Base-by-base conservation (phyloP, 1,139 yeast genomes). In the Blastobotrys indianensis region DNA sequence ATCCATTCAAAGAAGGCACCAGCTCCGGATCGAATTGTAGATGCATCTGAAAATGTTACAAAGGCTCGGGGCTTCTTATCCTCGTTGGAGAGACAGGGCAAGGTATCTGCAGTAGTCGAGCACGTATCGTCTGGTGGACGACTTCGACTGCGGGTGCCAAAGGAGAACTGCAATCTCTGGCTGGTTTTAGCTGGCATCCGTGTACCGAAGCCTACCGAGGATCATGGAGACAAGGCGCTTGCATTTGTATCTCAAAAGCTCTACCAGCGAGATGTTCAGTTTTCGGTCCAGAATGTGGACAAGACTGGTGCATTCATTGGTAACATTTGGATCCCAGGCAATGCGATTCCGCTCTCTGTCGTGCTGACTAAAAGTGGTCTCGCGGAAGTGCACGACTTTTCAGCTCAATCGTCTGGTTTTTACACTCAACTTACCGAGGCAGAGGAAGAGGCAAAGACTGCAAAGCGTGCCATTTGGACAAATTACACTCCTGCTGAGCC, bases 261-360 rank as follows among this genome's bases (percentile, higher is more conserved):
- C 46, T 72, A 80, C 62, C 96, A 87, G 68, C 76, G 87, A 59
- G 85, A 80, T 54, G 83, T 85, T 41, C 80, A 77, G 54, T 71
- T 86, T 54, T 82, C 82, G 47, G 75, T 86, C 25, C 77, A 78
- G 53, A 82, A 77, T 50, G 75, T 77, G 46, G 96, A 87, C 62
- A 84, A 81, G 60, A 73, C 82, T 50, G 95, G 95, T 49, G 85
- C 85, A 0, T 87, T 86, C 57, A 78, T 85, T 60, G 94, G 95
- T 44, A 78, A 82, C 56, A 59, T 85, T 45, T 83, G 69, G 59
- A 61, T 78, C 11, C 76, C 76, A 20, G 73, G 77, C 7, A 73
- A 73, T 41, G 67, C 73, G 20, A 61, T 67, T 31, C 88, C 94
- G 11, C 72, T 83, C 47, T 88, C 85, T 56, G 68, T 74, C 4